These are phyloP conservation scores for Globisporangium carolinianum DNA, from an alignment of 352 stramenopile species.

Conservation along the genomic window DNA sequence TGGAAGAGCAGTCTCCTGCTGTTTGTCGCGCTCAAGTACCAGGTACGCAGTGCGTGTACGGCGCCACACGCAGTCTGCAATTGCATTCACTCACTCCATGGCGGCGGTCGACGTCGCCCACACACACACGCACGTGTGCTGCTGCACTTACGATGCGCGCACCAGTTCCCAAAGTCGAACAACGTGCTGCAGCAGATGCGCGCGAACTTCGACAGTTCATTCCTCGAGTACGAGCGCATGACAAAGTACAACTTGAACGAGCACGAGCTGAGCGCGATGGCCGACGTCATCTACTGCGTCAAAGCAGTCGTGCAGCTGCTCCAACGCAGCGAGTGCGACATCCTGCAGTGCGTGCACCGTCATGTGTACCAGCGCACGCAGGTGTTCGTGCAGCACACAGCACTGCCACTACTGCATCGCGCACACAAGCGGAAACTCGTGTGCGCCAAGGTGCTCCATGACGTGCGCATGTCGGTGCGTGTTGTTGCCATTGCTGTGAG, in stretches of 20 bases:
- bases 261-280: conserved; percentile 50
- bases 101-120: too few species aligned
- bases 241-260: conserved; percentile 65
- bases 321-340: conserved; percentile 15
- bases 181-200: conserved; percentile 20
- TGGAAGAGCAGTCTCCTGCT: conserved; percentile 61
- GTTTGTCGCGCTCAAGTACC: conserved; percentile 51
- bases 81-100: too few species aligned
- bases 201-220: conserved; percentile 22
- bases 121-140: neutral
- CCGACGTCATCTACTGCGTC: conserved; percentile 56
- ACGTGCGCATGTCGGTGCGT: conserved; percentile 56
- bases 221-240: conserved; percentile 61
- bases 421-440: conserved; percentile 79
- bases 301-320: conserved; percentile 61
- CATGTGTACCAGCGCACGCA: conserved; percentile 65
- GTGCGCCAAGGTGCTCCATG: conserved; percentile 59
- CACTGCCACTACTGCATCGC: conserved; percentile 72
- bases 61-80: too few species aligned
- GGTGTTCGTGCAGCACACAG: conserved; percentile 62
- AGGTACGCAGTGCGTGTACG: conserved; percentile 14
- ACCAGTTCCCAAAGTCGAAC: conserved; percentile 27
- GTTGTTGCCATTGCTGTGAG: neutral
- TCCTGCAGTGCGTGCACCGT: conserved; percentile 38
- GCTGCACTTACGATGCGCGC: neutral